phyloP scores from a whole-genome alignment of 208 protist species.

The Vickermania ingenoplastis region DNA sequence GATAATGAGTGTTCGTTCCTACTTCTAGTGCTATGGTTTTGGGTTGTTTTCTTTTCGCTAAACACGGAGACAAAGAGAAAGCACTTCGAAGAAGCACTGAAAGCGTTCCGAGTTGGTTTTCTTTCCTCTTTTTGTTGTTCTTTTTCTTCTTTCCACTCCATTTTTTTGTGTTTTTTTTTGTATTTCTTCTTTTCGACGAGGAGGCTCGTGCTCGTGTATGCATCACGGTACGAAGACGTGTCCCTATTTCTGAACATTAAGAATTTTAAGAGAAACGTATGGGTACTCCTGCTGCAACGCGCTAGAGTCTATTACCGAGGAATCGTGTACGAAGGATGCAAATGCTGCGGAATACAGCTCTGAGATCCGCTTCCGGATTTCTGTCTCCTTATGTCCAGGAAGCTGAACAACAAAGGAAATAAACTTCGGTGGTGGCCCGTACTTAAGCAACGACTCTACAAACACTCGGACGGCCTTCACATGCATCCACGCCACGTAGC shows the following conservation, averaged over 20 bases:
- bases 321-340: constrained; percentile 36
- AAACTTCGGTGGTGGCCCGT: constrained; percentile 82
- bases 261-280: constrained; percentile 77
- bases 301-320: constrained; percentile 25
- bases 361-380: constrained; percentile 66
- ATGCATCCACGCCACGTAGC: constrained; percentile 89
- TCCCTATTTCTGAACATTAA: constrained; percentile 70
- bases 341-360: constrained; percentile 64
- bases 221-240: too few relatives aligned
- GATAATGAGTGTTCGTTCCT: too few relatives aligned
- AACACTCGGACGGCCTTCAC: constrained; percentile 87
- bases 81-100: too few relatives aligned
- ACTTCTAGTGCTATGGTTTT: too few relatives aligned
- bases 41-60: too few relatives aligned
- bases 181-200: too few relatives aligned
- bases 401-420: constrained; percentile 75
- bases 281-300: constrained; percentile 79
- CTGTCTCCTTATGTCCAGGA: constrained; percentile 48
- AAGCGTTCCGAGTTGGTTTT: too few relatives aligned
- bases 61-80: too few relatives aligned
- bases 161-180: too few relatives aligned
- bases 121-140: too few relatives aligned
- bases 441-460: constrained; percentile 86
- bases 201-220: too few relatives aligned
- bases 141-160: too few relatives aligned